Evolutionary conservation across 371 early-diverging fungal species (phyloP).

Genomic region (Haplosporangium sp.): DNA sequence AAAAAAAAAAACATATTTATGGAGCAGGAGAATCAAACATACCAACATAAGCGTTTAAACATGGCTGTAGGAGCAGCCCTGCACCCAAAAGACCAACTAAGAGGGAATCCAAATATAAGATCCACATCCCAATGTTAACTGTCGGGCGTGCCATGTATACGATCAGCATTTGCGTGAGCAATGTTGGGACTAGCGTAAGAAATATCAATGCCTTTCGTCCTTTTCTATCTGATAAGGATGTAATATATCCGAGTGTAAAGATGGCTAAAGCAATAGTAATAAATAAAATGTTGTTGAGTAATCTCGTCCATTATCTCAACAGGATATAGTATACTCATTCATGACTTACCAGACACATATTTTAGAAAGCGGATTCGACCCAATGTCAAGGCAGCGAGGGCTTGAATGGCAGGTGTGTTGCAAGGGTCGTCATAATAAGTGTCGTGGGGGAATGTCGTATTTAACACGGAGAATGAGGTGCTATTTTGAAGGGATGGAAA

Average conservation of each 20-base stretch:
- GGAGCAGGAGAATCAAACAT: not conserved
- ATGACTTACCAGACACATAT: slow-evolving; percentile 29
- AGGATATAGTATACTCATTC: not conserved
- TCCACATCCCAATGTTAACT: slow-evolving; percentile 15
- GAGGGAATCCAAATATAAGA: slow-evolving; percentile 29
- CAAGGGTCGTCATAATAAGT: slow-evolving; percentile 15
- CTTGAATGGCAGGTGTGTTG: slow-evolving; percentile 16
- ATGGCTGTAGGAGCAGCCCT: slow-evolving; percentile 36
- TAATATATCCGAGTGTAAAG: slow-evolving; percentile 37
- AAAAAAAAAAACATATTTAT: not conserved
- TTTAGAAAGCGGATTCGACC: slow-evolving; percentile 35
- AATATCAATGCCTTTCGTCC: slow-evolving; percentile 39
- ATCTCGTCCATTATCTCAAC: no score
- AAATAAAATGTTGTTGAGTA: not conserved
- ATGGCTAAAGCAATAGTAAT: slow-evolving; percentile 12
- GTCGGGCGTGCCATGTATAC: slow-evolving; percentile 36
- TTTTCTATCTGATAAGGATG: slow-evolving; percentile 28
- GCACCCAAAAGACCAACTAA: slow-evolving; percentile 30
- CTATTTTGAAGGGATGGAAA: not conserved
- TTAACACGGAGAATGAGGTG: not conserved
- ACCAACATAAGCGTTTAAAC: slow-evolving; percentile 36
- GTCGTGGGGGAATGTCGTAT: not conserved
- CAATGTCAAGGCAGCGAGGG: slow-evolving; percentile 24
- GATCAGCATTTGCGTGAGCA: slow-evolving; percentile 18
- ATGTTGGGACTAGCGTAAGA: slow-evolving; percentile 19